Evolutionary conservation across 1,284 basidiomycete genomes (phyloP).

Genomic region (Ceratobasidium sp.): DNA sequence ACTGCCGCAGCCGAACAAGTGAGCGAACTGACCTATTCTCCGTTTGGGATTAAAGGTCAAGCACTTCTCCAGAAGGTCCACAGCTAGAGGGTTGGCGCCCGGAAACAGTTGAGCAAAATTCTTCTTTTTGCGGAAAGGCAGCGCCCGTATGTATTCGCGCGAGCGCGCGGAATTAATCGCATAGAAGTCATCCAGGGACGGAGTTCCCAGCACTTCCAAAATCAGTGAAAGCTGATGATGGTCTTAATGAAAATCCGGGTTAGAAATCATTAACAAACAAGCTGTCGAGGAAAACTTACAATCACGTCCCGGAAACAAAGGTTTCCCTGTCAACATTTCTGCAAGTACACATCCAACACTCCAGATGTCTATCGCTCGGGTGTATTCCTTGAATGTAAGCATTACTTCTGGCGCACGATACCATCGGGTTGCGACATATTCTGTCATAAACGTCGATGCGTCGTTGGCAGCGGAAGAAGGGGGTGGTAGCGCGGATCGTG

Average conservation of each 20-base stretch:
- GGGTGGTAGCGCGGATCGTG: slow-evolving; percentile 83
- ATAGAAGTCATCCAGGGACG: slow-evolving; percentile 69
- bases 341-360: slow-evolving; percentile 97
- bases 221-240: slow-evolving; percentile 68
- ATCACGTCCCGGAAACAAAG: slow-evolving; percentile 97
- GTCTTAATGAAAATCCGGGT: slow-evolving; percentile 55
- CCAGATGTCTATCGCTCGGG: slow-evolving; percentile 95
- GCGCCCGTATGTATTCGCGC: slow-evolving; percentile 91
- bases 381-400: slow-evolving; percentile 97
- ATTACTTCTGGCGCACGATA: slow-evolving; percentile 97
- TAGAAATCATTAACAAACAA: slow-evolving; percentile 75
- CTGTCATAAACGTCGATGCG: slow-evolving; percentile 92
- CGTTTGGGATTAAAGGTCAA: slow-evolving; percentile 93
- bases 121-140: slow-evolving; percentile 91
- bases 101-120: slow-evolving; percentile 83
- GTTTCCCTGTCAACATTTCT: slow-evolving; percentile 95
- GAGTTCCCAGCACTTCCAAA: slow-evolving; percentile 63
- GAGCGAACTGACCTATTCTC: slow-evolving; percentile 67
- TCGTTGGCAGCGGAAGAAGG: slow-evolving; percentile 78
- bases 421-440: slow-evolving; percentile 91
- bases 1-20: background rate
- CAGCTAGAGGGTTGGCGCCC: slow-evolving; percentile 86
- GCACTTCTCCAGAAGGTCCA: slow-evolving; percentile 91
- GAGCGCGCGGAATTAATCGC: slow-evolving; percentile 83
- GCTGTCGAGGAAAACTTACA: slow-evolving; percentile 92